Evolutionary conservation across 306 rosid genomes (phyloP), one percentile per base, ranked within the genome.

Genomic region (Vachellia collinsii): DNA sequence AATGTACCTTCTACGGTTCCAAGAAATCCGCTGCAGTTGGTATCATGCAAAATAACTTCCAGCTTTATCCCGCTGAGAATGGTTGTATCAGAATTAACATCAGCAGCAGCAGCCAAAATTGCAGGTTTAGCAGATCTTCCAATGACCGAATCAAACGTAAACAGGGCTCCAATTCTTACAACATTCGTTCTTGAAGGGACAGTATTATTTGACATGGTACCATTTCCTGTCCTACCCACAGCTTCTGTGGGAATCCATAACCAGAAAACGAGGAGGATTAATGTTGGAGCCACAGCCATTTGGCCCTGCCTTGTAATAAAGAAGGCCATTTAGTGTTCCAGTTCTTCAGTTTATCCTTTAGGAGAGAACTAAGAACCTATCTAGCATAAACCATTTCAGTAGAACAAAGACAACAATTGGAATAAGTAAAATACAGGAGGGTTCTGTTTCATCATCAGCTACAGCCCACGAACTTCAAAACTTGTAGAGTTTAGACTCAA

Each of bases 11-110:
- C 97, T 48, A 93, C 65, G 13, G 90, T 93, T 81, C 97, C 97
- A 77, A 83, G 46, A 88, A 93, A 93, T 19, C 87, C 93, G 54
- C 97, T 93, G 90, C 97, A 91, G 80, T 89, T 93, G 19, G 97
- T 93, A 65, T 93, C 93, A 22, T 79, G 88, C 16, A 84, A 68
- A 80, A 86, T 17, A 36, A 86, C 16, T 0, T 87, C 83, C 72
- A 93, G 72, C 41, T 63, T 80, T 16, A 80, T 80, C 56, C 83
- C 87, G 12, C 67, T 80, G 67, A 93, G 97, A 82, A 93, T 53
- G 62, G 44, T 91, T 1, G 83, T 23, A 81, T 93, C 87, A 80
- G 88, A 83, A 83, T 91, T 89, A 64, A 93, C 85, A 77, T 93
- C 97, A 4, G 85, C 91, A 41, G 88, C 8, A 3, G 97, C 97